phyloP scores from a whole-genome alignment of 2,329 filamentous ascomycete species.

The Diatrype stigma region DNA sequence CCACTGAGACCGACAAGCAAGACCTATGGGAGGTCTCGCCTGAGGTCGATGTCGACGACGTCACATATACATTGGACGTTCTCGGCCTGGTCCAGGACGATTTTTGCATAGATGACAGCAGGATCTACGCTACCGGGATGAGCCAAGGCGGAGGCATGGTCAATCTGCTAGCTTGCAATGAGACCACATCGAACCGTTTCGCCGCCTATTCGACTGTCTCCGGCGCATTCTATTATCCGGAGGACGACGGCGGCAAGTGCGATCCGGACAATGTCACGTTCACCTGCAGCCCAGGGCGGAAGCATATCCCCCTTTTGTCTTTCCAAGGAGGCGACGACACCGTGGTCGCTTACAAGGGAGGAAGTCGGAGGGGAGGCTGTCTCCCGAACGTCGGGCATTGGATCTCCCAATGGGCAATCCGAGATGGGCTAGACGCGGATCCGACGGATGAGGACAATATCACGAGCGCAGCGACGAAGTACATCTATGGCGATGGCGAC shows the following conservation, averaged over 20 bases:
- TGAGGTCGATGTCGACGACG: not conserved
- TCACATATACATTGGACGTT: constrained; percentile 1
- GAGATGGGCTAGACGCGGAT: constrained; percentile 14
- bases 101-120: constrained; percentile 6
- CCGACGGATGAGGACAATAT: not conserved
- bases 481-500: not conserved
- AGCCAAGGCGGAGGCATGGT: constrained; percentile 5
- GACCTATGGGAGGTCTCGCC: constrained; percentile 1
- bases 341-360: constrained; percentile 38
- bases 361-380: constrained; percentile 32
- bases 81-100: constrained; percentile 16
- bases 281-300: constrained; percentile 28
- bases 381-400: constrained; percentile 37
- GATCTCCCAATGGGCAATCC: constrained; percentile 29
- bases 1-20: not conserved
- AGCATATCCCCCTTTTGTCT: constrained; percentile 38
- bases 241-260: constrained; percentile 12
- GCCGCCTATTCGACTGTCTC: constrained; percentile 3
- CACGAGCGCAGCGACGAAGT: not conserved
- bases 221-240: constrained; percentile 2
- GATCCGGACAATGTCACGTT: constrained; percentile 27
- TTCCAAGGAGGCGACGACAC: constrained; percentile 42
- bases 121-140: constrained; percentile 5
- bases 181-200: not conserved
- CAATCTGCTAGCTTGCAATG: constrained; percentile 1